Base-by-base conservation (phyloP, 371 early-diverging fungal species). In the Thermomucor indicae-seudaticae region DNA sequence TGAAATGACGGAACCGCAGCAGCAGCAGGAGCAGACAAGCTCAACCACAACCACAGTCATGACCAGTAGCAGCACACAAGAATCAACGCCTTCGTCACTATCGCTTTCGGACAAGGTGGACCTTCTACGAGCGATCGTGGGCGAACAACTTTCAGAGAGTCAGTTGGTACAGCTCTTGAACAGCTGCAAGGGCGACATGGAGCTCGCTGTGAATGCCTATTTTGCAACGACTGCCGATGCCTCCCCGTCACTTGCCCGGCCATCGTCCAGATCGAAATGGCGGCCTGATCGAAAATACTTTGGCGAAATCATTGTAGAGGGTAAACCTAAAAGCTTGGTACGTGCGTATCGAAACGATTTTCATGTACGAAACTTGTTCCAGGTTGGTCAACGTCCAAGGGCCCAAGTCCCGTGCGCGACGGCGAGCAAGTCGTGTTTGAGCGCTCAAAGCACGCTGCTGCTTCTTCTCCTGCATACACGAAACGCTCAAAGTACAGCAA, bases 381-480 rank as follows among this genome's bases (percentile, higher is more conserved):
- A 73, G 75, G 63, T n/a, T 74, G 75, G 75, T 67, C 71, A 2
- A 55, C 60, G 14, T 50, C 32, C 17, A 67, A 50, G 23, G 66
- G 67, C 2, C 22, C 27, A 17, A 57, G 55, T 37, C 66, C 59
- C 25, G 48, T 74, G 3, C 35, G 42, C 2, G 62, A 67, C 49
- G 75, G 75, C 3, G 59, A 64, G 35, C 11, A 7, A 5, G 51
- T 70, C n/a, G 28, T 30, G 0, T 56, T 74, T 38, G 48, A 50
- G 10, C 55, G 68, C 11, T 20, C 27, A 17, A 41, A 31, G 11
- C 57, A 44, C 35, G 32, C 40, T 25, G 43, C 22, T 19, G 30
- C n/a, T 20, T n/a, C n/a, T n/a, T n/a, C n/a, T n/a, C n/a, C n/a
- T n/a, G 0, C 16, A 19, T 31, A 30, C 23, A 17, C 16, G 19